A percentile compares a stretch with the other conserved stretches of the same genome.
These are phyloP conservation scores for Abortiporus biennis DNA, from an alignment of 1,284 basidiomycete genomes.

Conservation along the genomic window DNA sequence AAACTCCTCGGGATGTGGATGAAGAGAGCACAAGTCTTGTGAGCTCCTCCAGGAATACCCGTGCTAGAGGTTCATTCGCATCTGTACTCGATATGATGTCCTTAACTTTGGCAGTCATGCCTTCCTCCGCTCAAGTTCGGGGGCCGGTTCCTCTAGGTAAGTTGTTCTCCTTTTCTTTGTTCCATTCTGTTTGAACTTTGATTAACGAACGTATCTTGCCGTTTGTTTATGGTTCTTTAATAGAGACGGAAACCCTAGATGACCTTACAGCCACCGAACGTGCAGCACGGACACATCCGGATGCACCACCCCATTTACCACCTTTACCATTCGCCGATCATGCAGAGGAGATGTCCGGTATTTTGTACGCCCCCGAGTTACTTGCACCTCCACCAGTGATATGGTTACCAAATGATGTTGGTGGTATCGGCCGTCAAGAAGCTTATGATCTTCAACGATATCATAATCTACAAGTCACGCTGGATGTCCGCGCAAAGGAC, in stretches of 20 bases:
- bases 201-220: too few relatives aligned
- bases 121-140: slow-evolving; percentile 45
- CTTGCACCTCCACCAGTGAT: slow-evolving; percentile 71
- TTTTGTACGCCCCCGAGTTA: slow-evolving; percentile 77
- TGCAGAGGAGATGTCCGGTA: slow-evolving; percentile 66
- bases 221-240: not conserved
- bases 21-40: slow-evolving; percentile 48
- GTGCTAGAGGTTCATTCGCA: slow-evolving; percentile 62
- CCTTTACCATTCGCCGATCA: slow-evolving; percentile 65
- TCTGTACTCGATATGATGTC: slow-evolving; percentile 79
- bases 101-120: slow-evolving; percentile 64
- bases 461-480: slow-evolving; percentile 56
- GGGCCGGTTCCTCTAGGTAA: slow-evolving; percentile 64
- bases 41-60: slow-evolving; percentile 37
- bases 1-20: slow-evolving; percentile 31
- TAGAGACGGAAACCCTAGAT: slow-evolving; percentile 71
- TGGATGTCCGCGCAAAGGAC: slow-evolving; percentile 58
- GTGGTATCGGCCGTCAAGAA: slow-evolving; percentile 65
- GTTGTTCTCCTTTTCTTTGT: slow-evolving; percentile 21
- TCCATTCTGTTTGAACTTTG: too few relatives aligned
- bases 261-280: slow-evolving; percentile 73
- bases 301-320: slow-evolving; percentile 70
- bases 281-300: slow-evolving; percentile 70
- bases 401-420: slow-evolving; percentile 73
- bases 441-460: slow-evolving; percentile 66